Evolutionary conservation across 305 asterid species (phyloP).

Genomic region (Solanum hybrid): DNA sequence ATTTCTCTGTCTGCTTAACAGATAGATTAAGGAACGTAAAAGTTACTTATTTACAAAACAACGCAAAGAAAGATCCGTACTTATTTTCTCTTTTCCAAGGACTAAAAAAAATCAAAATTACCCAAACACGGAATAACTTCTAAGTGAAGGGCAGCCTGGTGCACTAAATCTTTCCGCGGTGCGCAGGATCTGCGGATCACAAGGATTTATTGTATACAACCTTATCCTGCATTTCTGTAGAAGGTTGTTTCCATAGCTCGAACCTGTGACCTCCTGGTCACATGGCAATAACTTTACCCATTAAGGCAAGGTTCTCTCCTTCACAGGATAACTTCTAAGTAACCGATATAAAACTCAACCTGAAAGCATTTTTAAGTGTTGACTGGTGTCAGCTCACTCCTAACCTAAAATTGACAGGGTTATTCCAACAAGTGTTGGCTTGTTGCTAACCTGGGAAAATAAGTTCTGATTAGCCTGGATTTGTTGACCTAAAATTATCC

Average conservation of each 20-base stretch:
- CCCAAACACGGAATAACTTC: background rate
- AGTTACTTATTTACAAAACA: background rate
- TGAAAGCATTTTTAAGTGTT: background rate
- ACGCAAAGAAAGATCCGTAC: background rate
- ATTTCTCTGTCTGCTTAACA: background rate
- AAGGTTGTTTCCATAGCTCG: background rate
- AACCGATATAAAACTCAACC: background rate
- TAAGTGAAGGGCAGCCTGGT: background rate
- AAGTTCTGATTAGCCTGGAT: background rate
- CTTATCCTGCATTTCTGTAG: background rate
- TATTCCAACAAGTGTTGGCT: background rate
- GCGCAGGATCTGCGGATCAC: background rate
- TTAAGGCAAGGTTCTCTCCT: background rate
- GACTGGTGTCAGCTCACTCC: background rate
- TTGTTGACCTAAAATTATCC: background rate
- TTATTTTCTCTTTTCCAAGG: background rate
- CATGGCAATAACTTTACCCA: background rate
- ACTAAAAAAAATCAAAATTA: background rate
- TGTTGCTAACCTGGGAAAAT: background rate
- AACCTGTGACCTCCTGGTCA: background rate
- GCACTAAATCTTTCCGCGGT: background rate
- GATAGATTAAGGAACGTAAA: background rate
- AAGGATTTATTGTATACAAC: background rate
- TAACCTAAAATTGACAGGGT: background rate
- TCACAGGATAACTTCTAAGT: background rate